phyloP scores from a whole-genome alignment of 805 yeast species.

The Pichia kluyveri region DNA sequence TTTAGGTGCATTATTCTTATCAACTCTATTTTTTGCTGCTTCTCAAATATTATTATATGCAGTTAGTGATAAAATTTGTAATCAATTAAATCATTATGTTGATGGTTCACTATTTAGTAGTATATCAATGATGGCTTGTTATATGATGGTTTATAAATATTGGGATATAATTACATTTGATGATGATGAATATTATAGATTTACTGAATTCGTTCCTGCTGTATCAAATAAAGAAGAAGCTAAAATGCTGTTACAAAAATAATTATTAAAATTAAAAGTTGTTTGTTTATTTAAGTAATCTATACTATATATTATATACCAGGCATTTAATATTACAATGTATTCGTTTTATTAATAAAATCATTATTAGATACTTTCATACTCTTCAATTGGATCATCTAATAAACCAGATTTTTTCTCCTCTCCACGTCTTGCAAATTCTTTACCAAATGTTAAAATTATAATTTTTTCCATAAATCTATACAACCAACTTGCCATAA shows the following conservation, averaged over 20 bases:
- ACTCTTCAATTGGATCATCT: constrained; percentile 20
- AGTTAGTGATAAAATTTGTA: constrained; percentile 59
- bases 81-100: constrained; percentile 68
- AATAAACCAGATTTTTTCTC: constrained; percentile 31
- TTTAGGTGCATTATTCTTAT: constrained; percentile 69
- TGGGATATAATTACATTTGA: constrained; percentile 96
- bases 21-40: constrained; percentile 61
- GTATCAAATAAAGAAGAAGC: constrained; percentile 12
- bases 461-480: constrained; percentile 47
- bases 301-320: neutral
- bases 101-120: constrained; percentile 88
- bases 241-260: constrained; percentile 5
- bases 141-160: constrained; percentile 92
- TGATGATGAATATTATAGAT: constrained; percentile 71
- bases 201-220: constrained; percentile 20
- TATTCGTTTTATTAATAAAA: neutral
- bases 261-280: neutral
- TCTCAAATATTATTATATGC: constrained; percentile 78
- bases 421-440: constrained; percentile 38
- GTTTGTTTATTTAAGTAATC: neutral
- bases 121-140: constrained; percentile 65
- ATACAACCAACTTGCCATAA: constrained; percentile 59
- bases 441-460: constrained; percentile 48
- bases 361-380: constrained; percentile 16
- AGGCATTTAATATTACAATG: neutral